Evolutionary conservation across 2,329 filamentous ascomycete genomes (phyloP), one percentile per base, ranked within the genome.

Genomic region (Aspergillus udagawae): DNA sequence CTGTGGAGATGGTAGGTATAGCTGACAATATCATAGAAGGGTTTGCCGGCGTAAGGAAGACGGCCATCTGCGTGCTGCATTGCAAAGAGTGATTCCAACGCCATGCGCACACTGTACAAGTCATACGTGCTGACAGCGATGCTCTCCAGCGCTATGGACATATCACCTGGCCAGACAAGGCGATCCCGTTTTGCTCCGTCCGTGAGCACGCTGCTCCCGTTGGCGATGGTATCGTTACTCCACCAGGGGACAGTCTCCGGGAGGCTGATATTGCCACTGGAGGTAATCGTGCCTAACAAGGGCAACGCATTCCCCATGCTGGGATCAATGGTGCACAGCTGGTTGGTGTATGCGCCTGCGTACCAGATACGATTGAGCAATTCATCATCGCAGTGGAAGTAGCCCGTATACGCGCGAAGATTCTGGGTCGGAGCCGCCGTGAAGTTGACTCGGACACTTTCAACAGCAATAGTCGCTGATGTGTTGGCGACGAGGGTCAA

Each of bases 131-230:
- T 82, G 2, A 84, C 79, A 9, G 82, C 78, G 12, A 83, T 77
- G 32, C 75, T 78, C 2, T 83, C 82, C 0, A 83, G 74, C 4
- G 82, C 80, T 58, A 85, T 82, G 4, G 78, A 78, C 75, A 86
- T 83, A 64, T 87, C 85, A 1, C 84, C 84, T 10, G 84, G 80
- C 83, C 83, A 87, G 2, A 86, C 80, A 1, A 75, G 69, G 1
- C 74, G 67, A 57, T 77, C 75, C 2, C 75, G 67, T 51, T 78
- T 76, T 12, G 72, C 74, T 3, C 74, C 74, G 58, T 77, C 75
- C 3, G 73, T 71, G 49, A 76, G 66, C 2, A 71, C 72, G 7
- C 66, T 71, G 56, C 64, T 60, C 49, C 72, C 62, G 65, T 67
- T 57, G 57, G 70, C 25, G 58, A 71, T 63, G 3, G 63, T 67